Evolutionary conservation across 495 filamentous ascomycete genomes (phyloP).

Genomic region (Friedmanniomyces simplex): DNA sequence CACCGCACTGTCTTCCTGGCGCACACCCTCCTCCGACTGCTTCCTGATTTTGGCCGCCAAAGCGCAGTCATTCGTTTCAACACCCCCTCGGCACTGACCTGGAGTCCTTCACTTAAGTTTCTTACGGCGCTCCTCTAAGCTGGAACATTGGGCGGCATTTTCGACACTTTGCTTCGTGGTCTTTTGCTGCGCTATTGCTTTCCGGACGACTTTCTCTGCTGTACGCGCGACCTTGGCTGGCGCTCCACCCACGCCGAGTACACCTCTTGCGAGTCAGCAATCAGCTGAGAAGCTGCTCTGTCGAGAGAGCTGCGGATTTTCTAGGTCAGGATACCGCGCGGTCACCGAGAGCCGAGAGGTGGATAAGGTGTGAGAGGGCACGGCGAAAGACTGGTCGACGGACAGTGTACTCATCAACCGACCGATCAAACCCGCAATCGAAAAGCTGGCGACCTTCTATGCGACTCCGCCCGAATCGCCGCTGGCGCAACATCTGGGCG

Average conservation of each 20-base stretch:
- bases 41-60: constrained; percentile 4
- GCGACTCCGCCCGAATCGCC: constrained; percentile 35
- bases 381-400: neutral
- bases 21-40: neutral
- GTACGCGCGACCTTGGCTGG: neutral
- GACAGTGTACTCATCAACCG: neutral
- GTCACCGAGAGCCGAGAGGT: neutral
- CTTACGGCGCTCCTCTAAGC: neutral
- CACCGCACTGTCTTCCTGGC: constrained; percentile 5
- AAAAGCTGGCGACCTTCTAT: constrained; percentile 30
- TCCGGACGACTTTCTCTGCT: neutral
- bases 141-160: constrained; percentile 1
- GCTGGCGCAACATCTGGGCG: constrained; percentile 28
- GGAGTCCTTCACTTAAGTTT: constrained; percentile 2
- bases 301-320: no score
- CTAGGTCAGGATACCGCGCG: no score
- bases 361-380: neutral
- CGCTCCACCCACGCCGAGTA: neutral
- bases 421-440: neutral
- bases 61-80: constrained; percentile 8
- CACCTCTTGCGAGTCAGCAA: no score
- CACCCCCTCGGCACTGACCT: neutral
- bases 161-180: neutral
- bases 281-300: no score
- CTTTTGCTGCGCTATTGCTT: neutral